Evolutionary conservation across 148 eudicot genomes (phyloP).

Genomic region (Polygonum aviculare): DNA sequence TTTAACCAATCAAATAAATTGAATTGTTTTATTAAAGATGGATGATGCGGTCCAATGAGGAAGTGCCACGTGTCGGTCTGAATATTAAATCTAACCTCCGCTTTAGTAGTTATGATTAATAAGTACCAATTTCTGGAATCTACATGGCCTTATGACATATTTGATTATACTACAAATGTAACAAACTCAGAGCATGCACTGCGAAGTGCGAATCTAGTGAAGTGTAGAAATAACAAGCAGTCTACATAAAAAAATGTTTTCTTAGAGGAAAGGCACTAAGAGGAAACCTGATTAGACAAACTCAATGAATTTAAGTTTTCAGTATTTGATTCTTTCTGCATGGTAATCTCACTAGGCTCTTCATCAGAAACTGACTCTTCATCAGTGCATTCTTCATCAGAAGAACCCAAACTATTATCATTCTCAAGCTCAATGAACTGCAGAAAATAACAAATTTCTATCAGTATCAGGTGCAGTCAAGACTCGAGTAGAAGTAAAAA

Average conservation of each 20-base stretch:
- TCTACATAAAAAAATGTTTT: neutral
- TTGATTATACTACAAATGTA: neutral
- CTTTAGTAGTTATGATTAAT: too few relatives aligned
- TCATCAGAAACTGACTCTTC: slow-evolving; percentile 19
- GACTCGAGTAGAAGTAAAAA: neutral
- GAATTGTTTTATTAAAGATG: too few relatives aligned
- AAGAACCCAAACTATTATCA: slow-evolving; percentile 12
- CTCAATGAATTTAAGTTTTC: slow-evolving; percentile 18
- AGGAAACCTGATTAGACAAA: slow-evolving; percentile 24
- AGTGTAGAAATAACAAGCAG: neutral
- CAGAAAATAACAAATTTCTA: neutral
- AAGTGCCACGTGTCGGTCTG: too few relatives aligned
- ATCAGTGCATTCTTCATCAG: slow-evolving; percentile 22
- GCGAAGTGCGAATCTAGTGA: neutral
- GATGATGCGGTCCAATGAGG: too few relatives aligned
- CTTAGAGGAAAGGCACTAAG: neutral
- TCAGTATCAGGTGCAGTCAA: neutral
- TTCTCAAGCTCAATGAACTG: slow-evolving; percentile 28
- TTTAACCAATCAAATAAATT: too few relatives aligned
- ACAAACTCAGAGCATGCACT: neutral
- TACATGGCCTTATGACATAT: neutral
- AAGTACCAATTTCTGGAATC: neutral
- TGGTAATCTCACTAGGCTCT: slow-evolving; percentile 9
- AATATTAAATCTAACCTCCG: too few relatives aligned
- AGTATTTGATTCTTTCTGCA: slow-evolving; percentile 13